Evolutionary conservation across 2,329 filamentous ascomycete genomes (phyloP).

Genomic region (Elsinoe perseae): DNA sequence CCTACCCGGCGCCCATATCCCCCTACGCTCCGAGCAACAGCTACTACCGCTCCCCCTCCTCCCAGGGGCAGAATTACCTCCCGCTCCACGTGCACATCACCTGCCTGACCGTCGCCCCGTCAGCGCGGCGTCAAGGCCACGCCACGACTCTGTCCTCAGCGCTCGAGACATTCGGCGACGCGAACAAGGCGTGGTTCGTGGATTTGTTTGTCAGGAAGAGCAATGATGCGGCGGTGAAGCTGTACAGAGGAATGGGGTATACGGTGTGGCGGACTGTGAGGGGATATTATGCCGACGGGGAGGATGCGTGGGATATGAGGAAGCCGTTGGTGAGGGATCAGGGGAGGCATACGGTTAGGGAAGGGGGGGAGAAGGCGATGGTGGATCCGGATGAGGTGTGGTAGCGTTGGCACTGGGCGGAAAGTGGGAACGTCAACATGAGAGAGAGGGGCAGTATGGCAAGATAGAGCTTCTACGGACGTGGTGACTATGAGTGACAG

Average conservation of each 20-base stretch:
- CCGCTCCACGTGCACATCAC: constrained; percentile 99
- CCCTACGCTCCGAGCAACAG: constrained; percentile 54
- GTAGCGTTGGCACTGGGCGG: constrained; percentile 39
- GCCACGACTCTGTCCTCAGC: constrained; percentile 74
- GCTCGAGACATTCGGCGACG: constrained; percentile 74
- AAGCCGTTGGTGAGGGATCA: constrained; percentile 80
- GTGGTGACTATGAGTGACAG: too few species aligned
- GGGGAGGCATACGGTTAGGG: constrained; percentile 65
- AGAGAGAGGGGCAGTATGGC: background rate
- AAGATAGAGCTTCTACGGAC: too few species aligned
- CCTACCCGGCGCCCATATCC: constrained; percentile 64
- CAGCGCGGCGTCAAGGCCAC: constrained; percentile 76
- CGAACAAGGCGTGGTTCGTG: constrained; percentile 84
- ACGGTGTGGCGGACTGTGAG: constrained; percentile 81
- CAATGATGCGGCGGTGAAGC: constrained; percentile 75
- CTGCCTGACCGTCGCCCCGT: constrained; percentile 82
- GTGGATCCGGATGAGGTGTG: constrained; percentile 83
- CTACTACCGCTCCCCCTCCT: constrained; percentile 28
- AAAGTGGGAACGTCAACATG: background rate
- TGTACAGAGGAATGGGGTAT: constrained; percentile 90
- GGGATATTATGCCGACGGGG: constrained; percentile 89
- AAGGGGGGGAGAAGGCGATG: constrained; percentile 68
- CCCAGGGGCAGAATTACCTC: constrained; percentile 61
- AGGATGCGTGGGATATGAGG: constrained; percentile 96
- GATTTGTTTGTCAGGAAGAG: constrained; percentile 88